Percentiles rank a stretch among this genome's conserved stretches.
phyloP scores from a whole-genome alignment of 169 alveolate genomes.

The Eimeria falciformis region DNA sequence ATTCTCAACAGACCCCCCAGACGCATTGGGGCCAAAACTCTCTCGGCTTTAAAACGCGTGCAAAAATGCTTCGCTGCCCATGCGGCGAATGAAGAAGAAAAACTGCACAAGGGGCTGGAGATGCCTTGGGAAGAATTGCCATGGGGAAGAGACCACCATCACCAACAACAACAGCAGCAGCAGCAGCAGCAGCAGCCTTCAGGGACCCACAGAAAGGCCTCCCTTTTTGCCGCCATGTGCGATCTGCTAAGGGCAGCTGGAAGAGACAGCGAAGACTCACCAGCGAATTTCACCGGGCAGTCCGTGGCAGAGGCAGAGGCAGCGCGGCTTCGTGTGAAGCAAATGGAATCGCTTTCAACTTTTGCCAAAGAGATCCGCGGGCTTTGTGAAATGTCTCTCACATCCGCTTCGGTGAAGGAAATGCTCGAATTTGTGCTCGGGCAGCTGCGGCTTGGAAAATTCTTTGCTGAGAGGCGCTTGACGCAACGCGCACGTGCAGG shows the following conservation, averaged over 20 bases:
- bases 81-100: neutral
- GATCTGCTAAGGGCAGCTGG: conserved; percentile 32
- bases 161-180: neutral
- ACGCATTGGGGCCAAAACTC: conserved; percentile 81
- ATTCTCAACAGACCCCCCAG: conserved; percentile 85
- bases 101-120: neutral
- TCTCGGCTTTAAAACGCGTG: conserved; percentile 44
- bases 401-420: conserved; percentile 45
- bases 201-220: neutral
- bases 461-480: conserved; percentile 25
- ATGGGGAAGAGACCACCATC: neutral
- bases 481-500: conserved; percentile 33
- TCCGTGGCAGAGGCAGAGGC: conserved; percentile 47
- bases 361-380: conserved; percentile 2
- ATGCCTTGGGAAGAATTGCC: conserved; percentile 58
- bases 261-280: neutral
- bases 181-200: neutral
- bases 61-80: neutral
- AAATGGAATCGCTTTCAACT: conserved; percentile 41
- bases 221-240: conserved; percentile 62
- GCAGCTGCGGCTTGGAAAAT: conserved; percentile 37
- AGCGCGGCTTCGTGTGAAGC: conserved; percentile 53
- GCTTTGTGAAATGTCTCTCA: conserved; percentile 5
- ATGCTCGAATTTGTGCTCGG: conserved; percentile 41
- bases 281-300: neutral